Evolutionary conservation across 208 protist genomes (phyloP), one percentile per base, ranked within the genome.

Genomic region (Perkinsela sp.): DNA sequence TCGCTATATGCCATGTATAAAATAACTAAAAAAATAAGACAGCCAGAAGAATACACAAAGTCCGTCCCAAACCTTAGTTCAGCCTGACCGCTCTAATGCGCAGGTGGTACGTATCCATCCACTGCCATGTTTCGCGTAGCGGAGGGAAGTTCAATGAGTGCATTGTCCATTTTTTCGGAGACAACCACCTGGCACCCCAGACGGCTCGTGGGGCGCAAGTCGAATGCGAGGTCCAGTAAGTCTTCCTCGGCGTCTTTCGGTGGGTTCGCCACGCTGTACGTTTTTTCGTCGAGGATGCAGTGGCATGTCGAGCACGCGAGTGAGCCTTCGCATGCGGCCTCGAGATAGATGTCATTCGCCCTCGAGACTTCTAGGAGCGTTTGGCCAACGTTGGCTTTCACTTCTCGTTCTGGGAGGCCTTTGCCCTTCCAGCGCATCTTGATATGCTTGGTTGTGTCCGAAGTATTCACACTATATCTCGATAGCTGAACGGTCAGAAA

Each of bases 301-400:
- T 97, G 94, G 73, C 94, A 97, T n/a, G 94, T 97, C 32, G 90
- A 96, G 75, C 94, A 97, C 31, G 94, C 94, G 48, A 93, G 89
- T 1, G 87, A 93, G 15, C 86, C 86, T 22, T 92, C 94, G 70
- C 94, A 97, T 28, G 94, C 92, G 0, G 90, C 93, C 72, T 97
- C 94, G 67, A 97, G 85, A 30, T 95, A 90, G 66, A 97, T 76
- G 31, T 88, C 86, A 67, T 96, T 82, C 65, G 86, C 83, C 32
- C 89, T 83, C 31, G 89, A 89, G 31, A 95, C 82, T 31, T 96
- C 90, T 29, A 97, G 78, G 1, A 96, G 71, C n/a, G 76, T 85
- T 68, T 93, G 83, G n/a, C 94, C 94, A 15, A 90, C 85, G 68
- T 91, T 90, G 28, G 73, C 83, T 28, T 68, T 78, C 40, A 89